Percentiles rank a stretch among this genome's conserved stretches.
Evolutionary conservation across 2,329 filamentous ascomycete genomes (phyloP).

Genomic region (Aspergillus fischeri): DNA sequence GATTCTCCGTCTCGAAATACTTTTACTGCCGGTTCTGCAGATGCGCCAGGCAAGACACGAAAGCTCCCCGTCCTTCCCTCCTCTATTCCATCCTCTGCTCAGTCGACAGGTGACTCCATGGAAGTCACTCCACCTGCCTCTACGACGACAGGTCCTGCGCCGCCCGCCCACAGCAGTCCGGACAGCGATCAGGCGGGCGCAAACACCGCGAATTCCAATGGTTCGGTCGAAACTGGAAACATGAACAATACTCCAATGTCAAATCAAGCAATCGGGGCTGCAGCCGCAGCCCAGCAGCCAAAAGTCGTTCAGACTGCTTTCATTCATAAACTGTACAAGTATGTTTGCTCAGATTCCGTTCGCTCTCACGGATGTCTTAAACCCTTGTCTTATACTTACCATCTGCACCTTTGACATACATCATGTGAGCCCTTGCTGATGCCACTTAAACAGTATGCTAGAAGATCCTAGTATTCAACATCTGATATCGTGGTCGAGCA

Average conservation of each 20-base stretch:
- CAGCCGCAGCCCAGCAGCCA: slow-evolving; percentile 70
- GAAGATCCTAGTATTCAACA: slow-evolving; percentile 92
- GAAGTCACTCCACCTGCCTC: slow-evolving; percentile 49
- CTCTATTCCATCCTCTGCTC: slow-evolving; percentile 38
- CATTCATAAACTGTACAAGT: slow-evolving; percentile 99
- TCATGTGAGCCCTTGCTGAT: slow-evolving; percentile 14
- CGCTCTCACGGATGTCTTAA: background rate
- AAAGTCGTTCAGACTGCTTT: slow-evolving; percentile 99
- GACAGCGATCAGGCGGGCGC: slow-evolving; percentile 43
- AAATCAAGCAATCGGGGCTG: slow-evolving; percentile 41
- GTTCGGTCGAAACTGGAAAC: slow-evolving; percentile 25
- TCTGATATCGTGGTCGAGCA: slow-evolving; percentile 91
- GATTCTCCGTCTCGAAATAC: slow-evolving; percentile 43
- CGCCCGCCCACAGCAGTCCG: slow-evolving; percentile 47
- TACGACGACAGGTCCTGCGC: slow-evolving; percentile 41
- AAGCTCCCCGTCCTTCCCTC: slow-evolving; percentile 51
- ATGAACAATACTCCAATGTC: slow-evolving; percentile 22
- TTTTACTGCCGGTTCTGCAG: slow-evolving; percentile 37
- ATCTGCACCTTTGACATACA: background rate
- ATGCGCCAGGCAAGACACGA: slow-evolving; percentile 45
- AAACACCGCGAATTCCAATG: slow-evolving; percentile 31
- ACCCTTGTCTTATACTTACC: background rate
- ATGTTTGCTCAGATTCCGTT: slow-evolving; percentile 33
- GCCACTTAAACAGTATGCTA: slow-evolving; percentile 68
- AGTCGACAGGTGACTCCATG: slow-evolving; percentile 51